These are phyloP conservation scores for Solanum paucissectum DNA, from an alignment of 257 asterid genomes.

Conservation along the genomic window DNA sequence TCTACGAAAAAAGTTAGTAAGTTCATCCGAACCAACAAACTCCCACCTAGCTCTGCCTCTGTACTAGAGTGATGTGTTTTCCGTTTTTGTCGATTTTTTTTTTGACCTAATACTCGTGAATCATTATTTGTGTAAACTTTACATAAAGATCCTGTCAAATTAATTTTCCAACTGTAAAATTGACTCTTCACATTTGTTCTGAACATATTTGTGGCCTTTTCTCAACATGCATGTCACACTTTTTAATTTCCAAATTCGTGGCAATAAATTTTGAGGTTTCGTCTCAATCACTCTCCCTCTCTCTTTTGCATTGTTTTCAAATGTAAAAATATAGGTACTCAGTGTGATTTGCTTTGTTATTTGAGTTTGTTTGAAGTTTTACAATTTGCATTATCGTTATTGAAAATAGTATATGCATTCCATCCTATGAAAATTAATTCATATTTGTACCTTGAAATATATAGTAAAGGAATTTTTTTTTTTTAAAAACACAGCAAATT, in stretches of 20 bases:
- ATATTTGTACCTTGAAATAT: neutral
- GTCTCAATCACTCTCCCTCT: neutral
- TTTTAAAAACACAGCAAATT: neutral
- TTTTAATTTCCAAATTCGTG: neutral
- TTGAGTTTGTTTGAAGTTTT: neutral
- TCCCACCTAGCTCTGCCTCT: accelerated
- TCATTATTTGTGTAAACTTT: neutral
- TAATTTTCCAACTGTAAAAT: neutral
- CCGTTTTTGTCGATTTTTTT: neutral
- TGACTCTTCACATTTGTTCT: neutral
- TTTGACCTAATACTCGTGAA: neutral
- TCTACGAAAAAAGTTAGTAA: accelerated
- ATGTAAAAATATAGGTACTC: neutral
- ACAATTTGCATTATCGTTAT: neutral
- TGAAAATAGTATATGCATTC: neutral
- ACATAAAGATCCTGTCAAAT: neutral
- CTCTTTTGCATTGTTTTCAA: neutral
- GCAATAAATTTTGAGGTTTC: neutral
- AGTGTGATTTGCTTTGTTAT: too few relatives aligned
- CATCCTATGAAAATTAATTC: neutral
- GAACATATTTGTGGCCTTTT: neutral
- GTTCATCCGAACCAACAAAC: accelerated
- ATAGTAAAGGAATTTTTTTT: neutral
- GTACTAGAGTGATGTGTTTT: neutral
- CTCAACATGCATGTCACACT: neutral